These are phyloP conservation scores for Cenchrus fungigraminus DNA, from an alignment of 176 grass and related monocot species.

Conservation along the genomic window DNA sequence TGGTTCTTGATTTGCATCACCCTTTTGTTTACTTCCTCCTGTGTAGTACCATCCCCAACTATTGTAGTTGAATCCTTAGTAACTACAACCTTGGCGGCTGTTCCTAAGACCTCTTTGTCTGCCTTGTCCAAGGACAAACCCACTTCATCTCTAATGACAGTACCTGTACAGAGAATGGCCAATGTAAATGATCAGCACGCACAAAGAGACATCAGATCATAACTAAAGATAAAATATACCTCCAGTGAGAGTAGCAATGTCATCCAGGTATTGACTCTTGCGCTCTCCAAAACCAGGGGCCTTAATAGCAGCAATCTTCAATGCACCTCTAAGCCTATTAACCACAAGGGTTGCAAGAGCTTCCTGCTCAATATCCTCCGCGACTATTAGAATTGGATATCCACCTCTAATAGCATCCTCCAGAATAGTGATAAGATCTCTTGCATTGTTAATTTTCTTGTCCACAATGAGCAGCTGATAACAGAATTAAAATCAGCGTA, in stretches of 20 bases:
- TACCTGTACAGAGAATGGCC: not conserved
- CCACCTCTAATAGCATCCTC: constrained; percentile 60
- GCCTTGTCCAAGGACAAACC: constrained; percentile 71
- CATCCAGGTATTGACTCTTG: constrained; percentile 71
- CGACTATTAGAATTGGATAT: constrained; percentile 65
- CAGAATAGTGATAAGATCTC: constrained; percentile 68
- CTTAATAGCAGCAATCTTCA: constrained; percentile 71
- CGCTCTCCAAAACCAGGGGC: constrained; percentile 81
- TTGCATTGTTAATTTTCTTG: constrained; percentile 72
- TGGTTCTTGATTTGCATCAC: constrained; percentile 60
- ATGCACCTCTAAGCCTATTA: constrained; percentile 75
- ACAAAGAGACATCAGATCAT: not conserved
- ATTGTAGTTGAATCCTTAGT: constrained; percentile 74
- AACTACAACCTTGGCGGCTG: constrained; percentile 57
- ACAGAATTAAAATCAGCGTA: constrained; percentile 18
- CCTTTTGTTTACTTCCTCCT: constrained; percentile 65
- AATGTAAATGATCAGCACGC: not conserved
- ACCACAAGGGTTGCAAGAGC: constrained; percentile 80
- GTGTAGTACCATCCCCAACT: constrained; percentile 64
- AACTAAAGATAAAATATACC: constrained; percentile 39
- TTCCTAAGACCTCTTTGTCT: constrained; percentile 53
- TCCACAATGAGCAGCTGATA: constrained; percentile 69
- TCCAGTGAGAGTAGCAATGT: constrained; percentile 75
- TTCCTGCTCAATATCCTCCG: constrained; percentile 84
- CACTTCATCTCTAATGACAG: constrained; percentile 67